phyloP scores from a whole-genome alignment of 805 yeast species.

The Cyberlindnera mississippiensis region DNA sequence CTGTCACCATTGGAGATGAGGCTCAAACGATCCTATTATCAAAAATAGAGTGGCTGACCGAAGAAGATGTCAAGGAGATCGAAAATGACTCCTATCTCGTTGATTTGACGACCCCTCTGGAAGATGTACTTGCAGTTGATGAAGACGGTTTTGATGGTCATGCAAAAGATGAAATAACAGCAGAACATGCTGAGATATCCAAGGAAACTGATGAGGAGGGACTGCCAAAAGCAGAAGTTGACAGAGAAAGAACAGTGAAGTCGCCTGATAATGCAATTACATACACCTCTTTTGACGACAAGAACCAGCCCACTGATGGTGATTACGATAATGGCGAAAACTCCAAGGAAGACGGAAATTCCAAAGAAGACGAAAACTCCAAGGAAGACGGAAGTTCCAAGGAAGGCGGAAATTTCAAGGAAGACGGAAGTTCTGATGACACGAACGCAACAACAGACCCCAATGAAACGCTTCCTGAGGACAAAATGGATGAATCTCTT shows the following conservation, averaged over 20 bases:
- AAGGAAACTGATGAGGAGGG: slow-evolving; percentile 3
- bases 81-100: slow-evolving; percentile 19
- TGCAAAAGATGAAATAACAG: too few species aligned
- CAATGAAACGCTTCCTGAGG: slow-evolving; percentile 12
- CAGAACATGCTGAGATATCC: neutral
- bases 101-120: slow-evolving; percentile 11
- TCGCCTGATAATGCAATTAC: slow-evolving; percentile 21
- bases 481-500: slow-evolving; percentile 9
- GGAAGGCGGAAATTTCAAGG: neutral
- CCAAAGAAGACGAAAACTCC: too few species aligned
- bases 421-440: neutral
- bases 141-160: neutral
- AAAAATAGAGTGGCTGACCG: slow-evolving; percentile 27
- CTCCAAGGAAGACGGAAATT: too few species aligned
- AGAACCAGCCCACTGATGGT: neutral
- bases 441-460: neutral
- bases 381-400: too few species aligned
- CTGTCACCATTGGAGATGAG: slow-evolving; percentile 18
- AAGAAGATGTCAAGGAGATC: slow-evolving; percentile 20
- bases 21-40: slow-evolving; percentile 21
- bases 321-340: too few species aligned
- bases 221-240: slow-evolving; percentile 7
- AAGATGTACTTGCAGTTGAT: slow-evolving; percentile 4
- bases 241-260: slow-evolving; percentile 2
- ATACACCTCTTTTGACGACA: neutral